Evolutionary conservation across 148 eudicot species (phyloP).

Genomic region (Camellia granthamiana): DNA sequence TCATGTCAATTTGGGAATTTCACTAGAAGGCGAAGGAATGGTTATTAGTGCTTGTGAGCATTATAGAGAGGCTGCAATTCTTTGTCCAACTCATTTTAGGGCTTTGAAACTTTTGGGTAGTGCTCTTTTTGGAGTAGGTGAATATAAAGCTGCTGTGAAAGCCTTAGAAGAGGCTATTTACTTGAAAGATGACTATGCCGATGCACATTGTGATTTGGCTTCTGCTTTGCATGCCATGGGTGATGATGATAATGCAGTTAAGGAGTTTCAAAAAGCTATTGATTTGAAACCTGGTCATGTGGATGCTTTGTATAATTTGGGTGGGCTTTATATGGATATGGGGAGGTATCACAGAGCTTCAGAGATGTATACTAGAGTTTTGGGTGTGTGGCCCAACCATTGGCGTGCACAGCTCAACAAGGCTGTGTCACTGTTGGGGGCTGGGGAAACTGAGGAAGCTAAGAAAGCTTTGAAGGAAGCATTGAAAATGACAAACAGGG

Average conservation of each 20-base stretch:
- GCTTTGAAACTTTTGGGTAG: slow-evolving; percentile 97
- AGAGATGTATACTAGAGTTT: slow-evolving; percentile 95
- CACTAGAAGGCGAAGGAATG: slow-evolving; percentile 92
- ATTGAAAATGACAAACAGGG: slow-evolving; percentile 93
- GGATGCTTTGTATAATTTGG: slow-evolving; percentile 93
- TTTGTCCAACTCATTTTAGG: slow-evolving; percentile 91
- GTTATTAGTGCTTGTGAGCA: slow-evolving; percentile 94
- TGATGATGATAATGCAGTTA: slow-evolving; percentile 89
- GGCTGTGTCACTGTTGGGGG: slow-evolving; percentile 92
- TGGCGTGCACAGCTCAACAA: slow-evolving; percentile 96
- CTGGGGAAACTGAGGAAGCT: slow-evolving; percentile 94
- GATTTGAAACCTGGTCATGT: slow-evolving; percentile 93
- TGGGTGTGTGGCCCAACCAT: slow-evolving; percentile 85
- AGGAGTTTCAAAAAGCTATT: slow-evolving; percentile 97
- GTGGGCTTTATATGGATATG: slow-evolving; percentile 97
- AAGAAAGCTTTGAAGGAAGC: slow-evolving; percentile 93
- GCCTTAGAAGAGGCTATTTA: slow-evolving; percentile 94
- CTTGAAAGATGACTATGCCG: slow-evolving; percentile 87
- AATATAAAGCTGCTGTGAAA: slow-evolving; percentile 90
- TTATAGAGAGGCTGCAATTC: slow-evolving; percentile 93
- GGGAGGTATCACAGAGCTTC: slow-evolving; percentile 98
- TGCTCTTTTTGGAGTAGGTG: slow-evolving; percentile 94
- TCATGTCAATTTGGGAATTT: slow-evolving; percentile 91
- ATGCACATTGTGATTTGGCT: slow-evolving; percentile 95
- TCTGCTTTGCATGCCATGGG: slow-evolving; percentile 89